Conservation (phyloP, 2,329 filamentous ascomycete species). For the Escovopsis sp. region DNA sequence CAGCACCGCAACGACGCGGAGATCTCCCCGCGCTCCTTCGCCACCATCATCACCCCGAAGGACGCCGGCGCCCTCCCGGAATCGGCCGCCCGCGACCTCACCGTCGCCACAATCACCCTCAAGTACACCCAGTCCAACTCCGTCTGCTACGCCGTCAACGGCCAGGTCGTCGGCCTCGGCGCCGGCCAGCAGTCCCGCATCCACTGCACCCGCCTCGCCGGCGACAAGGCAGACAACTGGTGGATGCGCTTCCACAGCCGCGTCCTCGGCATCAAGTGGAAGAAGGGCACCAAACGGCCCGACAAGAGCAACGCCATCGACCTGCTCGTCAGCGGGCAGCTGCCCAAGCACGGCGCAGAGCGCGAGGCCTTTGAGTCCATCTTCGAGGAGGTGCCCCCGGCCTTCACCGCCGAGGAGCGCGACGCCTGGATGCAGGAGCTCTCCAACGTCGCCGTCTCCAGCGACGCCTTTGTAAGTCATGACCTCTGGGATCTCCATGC, state of each 20-base stretch:
- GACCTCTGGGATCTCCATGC: no score
- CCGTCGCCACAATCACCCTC: conserved; percentile 88
- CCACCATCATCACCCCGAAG: conserved; percentile 74
- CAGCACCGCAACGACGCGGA: conserved; percentile 88
- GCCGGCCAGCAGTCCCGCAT: conserved; percentile 96
- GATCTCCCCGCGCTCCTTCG: conserved; percentile 77
- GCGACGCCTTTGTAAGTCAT: conserved; percentile 77
- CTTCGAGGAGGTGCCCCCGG: conserved; percentile 75
- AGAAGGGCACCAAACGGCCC: conserved; percentile 89
- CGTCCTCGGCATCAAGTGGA: conserved; percentile 82
- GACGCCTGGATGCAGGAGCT: conserved; percentile 76
- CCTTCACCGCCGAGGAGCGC: conserved; percentile 75
- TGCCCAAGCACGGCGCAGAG: conserved; percentile 73
- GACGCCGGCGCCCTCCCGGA: conserved; percentile 58
- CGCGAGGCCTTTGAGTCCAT: conserved; percentile 73
- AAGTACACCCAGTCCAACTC: conserved; percentile 99
- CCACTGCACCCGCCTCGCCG: conserved; percentile 92
- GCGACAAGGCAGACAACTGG: conserved; percentile 98
- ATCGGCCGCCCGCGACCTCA: conserved; percentile 72
- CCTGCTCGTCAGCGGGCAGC: conserved; percentile 77
- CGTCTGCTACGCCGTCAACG: conserved; percentile 90
- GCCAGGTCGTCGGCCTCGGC: conserved; percentile 85
- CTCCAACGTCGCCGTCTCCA: conserved; percentile 69
- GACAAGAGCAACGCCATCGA: conserved; percentile 99
- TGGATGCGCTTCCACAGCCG: conserved; percentile 97